A percentile compares a stretch with the other conserved stretches of the same genome.
Conservation (phyloP, 306 rosid genomes). For the Hippophae gyantsensis region DNA sequence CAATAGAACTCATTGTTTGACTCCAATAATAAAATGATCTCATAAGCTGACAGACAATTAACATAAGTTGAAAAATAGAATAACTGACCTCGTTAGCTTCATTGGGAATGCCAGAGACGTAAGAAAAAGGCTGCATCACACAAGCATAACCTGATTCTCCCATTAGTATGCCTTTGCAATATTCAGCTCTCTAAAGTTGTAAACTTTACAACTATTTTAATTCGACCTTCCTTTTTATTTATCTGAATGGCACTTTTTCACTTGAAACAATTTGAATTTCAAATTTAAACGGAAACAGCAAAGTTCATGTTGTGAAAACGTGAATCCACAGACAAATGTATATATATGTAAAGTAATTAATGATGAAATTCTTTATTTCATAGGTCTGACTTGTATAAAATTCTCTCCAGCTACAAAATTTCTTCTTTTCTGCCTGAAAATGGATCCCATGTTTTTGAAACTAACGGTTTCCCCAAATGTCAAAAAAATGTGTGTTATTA, state of each 20-base stretch:
- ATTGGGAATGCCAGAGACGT: conserved; percentile 61
- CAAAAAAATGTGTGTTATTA: too few species aligned
- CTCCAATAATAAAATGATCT: background rate
- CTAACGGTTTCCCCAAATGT: too few species aligned
- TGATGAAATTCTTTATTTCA: too few species aligned
- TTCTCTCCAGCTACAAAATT: too few species aligned
- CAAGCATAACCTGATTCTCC: conserved; percentile 62
- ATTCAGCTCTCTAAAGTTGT: conserved; percentile 28
- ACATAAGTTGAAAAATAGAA: background rate
- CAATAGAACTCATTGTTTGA: background rate
- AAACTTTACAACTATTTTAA: conserved; percentile 28
- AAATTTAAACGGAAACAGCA: conserved; percentile 35
- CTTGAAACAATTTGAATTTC: conserved; percentile 47
- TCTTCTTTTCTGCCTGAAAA: conserved; percentile 9
- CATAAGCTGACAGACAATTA: background rate
- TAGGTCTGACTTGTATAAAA: too few species aligned
- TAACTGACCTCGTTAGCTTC: conserved; percentile 69
- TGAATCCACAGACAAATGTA: conserved; percentile 4
- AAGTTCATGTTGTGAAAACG: conserved; percentile 28
- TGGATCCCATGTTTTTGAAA: conserved; percentile 29
- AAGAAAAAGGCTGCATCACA: conserved; percentile 89
- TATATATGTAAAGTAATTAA: too few species aligned
- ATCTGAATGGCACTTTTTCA: conserved; percentile 24
- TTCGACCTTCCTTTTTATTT: conserved; percentile 1
- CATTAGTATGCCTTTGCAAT: conserved; percentile 29